phyloP scores from a whole-genome alignment of 768 basidiomycete genomes.

The Myochromella boudieri region DNA sequence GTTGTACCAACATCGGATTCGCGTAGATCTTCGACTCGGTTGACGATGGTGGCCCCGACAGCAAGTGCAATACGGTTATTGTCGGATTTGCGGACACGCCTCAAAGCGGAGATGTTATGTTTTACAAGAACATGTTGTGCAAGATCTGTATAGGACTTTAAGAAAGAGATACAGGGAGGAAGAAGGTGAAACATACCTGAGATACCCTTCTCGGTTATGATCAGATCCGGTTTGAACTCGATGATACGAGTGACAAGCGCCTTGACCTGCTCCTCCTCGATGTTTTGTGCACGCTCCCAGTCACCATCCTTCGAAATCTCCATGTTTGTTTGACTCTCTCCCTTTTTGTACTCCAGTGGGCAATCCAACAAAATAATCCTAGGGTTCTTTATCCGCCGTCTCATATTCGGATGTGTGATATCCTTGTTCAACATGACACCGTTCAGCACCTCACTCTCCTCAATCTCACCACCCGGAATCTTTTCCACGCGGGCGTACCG shows the following conservation, averaged over 20 bases:
- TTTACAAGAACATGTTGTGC: constrained; percentile 91
- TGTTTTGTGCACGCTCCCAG: constrained; percentile 88
- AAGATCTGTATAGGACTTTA: constrained; percentile 31
- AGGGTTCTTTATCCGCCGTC: constrained; percentile 86
- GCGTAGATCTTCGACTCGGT: constrained; percentile 91
- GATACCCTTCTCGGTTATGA: constrained; percentile 97
- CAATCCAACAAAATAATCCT: constrained; percentile 90
- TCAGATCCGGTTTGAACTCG: constrained; percentile 92
- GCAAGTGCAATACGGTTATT: constrained; percentile 98
- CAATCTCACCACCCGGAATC: constrained; percentile 96
- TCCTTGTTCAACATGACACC: constrained; percentile 99
- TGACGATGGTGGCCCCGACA: constrained; percentile 94
- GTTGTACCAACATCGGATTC: constrained; percentile 89
- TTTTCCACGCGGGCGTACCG: constrained; percentile 98
- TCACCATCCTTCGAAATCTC: constrained; percentile 94
- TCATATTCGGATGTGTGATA: constrained; percentile 96
- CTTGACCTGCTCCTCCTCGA: constrained; percentile 98
- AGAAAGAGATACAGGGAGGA: neutral
- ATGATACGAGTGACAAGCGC: constrained; percentile 78
- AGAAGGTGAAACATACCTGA: constrained; percentile 61
- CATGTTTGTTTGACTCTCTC: constrained; percentile 97
- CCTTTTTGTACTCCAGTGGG: constrained; percentile 98
- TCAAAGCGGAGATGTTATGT: constrained; percentile 87
- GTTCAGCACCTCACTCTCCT: constrained; percentile 80
- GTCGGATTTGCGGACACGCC: constrained; percentile 98